Base-by-base conservation (phyloP, 495 filamentous ascomycete species). In the Penicillium paxilli region DNA sequence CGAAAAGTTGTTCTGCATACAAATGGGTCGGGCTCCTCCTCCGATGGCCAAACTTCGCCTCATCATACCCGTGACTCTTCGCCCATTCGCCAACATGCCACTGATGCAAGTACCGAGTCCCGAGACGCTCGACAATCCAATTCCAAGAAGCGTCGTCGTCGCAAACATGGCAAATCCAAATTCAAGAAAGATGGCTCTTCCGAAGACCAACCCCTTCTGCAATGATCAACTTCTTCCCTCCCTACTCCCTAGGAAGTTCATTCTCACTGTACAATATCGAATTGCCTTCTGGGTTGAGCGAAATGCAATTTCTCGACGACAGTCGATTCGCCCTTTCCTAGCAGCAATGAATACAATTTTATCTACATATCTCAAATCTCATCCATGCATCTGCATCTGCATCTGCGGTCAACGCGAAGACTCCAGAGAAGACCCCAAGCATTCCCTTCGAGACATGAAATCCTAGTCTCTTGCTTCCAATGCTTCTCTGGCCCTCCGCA, bases 1-100 rank as follows among this genome's bases (percentile, higher is more conserved):
- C 85, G 87, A 37, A 96, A 96, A 72, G 83, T 94, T 10, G 84
- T 96, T 9, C 80, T 96, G 10, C 88, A 92, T 58, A 84, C 87
- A 33, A 87, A 80, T 17, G 83, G 80, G 60, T 80, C 77, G 26
- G 79, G 75, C 35, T 76, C 74, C 4, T 77, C 74, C 0, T 55
- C 51, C 4, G 75, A 76, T 37, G 48, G 48, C 11, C 49, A 47
- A 32, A 32, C 14, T 3, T 53, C 55, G 8, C 23, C 60, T 20
- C 28, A 10, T n/a, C 37, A 51, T 1, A 50, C 51, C 30, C 37
- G 62, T 20, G 47, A 51, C 26, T 49, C 55, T 2, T 46, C 44
- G 32, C 64, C 59, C 19, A 47, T 59, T 30, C 56, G 40, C 7
- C 58, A 58, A 38, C 49, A 61, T 17, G 54, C 57, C 5, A 21